Percentiles rank a stretch among this genome's conserved stretches.
phyloP scores from a whole-genome alignment of 768 basidiomycete genomes.

The Cyclocybe cylindracea region DNA sequence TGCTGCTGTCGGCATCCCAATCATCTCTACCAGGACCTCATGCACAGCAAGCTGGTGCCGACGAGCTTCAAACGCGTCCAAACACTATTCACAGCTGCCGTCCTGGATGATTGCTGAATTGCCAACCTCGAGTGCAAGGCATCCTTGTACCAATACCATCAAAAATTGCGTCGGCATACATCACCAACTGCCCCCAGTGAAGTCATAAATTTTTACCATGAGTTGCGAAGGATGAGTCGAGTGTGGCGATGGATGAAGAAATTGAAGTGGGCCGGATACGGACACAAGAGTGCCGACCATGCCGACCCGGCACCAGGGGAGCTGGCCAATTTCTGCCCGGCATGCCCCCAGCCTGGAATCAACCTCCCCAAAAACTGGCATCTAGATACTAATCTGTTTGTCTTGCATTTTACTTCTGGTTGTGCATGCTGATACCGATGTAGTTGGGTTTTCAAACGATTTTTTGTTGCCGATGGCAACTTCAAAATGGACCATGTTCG shows the following conservation, averaged over 20 bases:
- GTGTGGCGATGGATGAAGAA: too few species aligned
- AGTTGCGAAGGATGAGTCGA: conserved; percentile 9
- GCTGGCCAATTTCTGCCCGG: conserved; percentile 19
- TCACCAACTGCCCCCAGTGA: neutral
- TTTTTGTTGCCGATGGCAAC: conserved; percentile 7
- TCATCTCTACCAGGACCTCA: neutral
- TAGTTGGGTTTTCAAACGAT: conserved; percentile 16
- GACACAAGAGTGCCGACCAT: neutral
- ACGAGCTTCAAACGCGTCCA: conserved; percentile 6
- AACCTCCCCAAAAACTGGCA: conserved; percentile 26
- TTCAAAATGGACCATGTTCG: too few species aligned
- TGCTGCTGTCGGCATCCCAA: conserved; percentile 8
- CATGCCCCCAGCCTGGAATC: conserved; percentile 25
- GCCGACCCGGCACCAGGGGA: neutral
- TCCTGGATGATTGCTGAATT: conserved; percentile 7
- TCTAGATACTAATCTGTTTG: neutral
- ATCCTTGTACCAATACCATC: conserved; percentile 15
- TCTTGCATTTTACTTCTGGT: conserved; percentile 5
- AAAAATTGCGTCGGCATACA: conserved; percentile 7
- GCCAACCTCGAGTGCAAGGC: conserved; percentile 17
- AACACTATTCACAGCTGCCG: conserved; percentile 10
- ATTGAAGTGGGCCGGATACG: conserved; percentile 18
- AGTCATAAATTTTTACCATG: conserved; percentile 6
- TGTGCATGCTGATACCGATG: too few species aligned
- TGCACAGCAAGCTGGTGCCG: conserved; percentile 4